Conservation (phyloP, 176 grass and related monocot genomes). For the Olyra latifolia region DNA sequence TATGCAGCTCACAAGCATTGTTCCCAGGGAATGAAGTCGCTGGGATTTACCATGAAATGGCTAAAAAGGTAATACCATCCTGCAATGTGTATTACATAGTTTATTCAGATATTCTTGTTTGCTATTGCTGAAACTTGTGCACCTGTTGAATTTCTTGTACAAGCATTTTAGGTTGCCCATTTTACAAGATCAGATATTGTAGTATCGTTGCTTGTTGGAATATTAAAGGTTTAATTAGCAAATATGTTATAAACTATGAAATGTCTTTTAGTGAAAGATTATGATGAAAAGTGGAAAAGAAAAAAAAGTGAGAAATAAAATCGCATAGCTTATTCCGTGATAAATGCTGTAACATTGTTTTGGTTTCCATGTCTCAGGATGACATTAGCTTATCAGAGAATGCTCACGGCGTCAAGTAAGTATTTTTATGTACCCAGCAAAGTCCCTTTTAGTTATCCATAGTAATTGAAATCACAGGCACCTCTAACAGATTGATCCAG, state of each 20-base stretch:
- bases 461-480: slow-evolving; percentile 1
- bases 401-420: slow-evolving; percentile 91
- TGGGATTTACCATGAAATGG: slow-evolving; percentile 86
- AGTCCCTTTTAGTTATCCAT: not conserved
- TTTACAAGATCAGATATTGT: slow-evolving; percentile 5
- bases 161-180: not conserved
- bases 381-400: slow-evolving; percentile 89
- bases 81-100: slow-evolving; percentile 20
- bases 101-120: slow-evolving; percentile 15
- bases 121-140: slow-evolving; percentile 16
- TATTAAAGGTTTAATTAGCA: not conserved
- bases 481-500: not conserved
- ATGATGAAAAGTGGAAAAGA: not conserved
- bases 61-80: slow-evolving; percentile 60
- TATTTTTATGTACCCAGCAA: slow-evolving; percentile 18
- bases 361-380: slow-evolving; percentile 69
- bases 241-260: not conserved
- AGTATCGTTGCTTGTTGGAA: not conserved
- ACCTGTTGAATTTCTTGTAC: not conserved
- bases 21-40: slow-evolving; percentile 87
- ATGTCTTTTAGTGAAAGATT: not conserved
- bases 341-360: slow-evolving; percentile 14
- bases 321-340: not conserved
- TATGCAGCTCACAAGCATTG: slow-evolving; percentile 77
- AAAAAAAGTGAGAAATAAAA: not conserved